Conservation (phyloP, 148 eudicot genomes). For the Talinum fruticosum region DNA sequence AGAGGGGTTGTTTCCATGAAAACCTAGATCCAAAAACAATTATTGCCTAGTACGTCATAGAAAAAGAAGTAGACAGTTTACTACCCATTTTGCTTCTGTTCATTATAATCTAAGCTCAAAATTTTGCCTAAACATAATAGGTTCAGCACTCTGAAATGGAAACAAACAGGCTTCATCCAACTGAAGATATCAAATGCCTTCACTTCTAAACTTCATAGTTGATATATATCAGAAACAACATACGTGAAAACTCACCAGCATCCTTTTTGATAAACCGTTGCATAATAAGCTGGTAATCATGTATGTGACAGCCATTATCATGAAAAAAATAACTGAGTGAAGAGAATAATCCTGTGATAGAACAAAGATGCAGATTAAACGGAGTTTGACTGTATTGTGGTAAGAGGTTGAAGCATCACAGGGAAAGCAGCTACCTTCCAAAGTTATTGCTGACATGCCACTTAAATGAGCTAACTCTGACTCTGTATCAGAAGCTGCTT, state of each 20-base stretch:
- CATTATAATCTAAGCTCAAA: not conserved
- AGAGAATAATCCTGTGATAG: slow-evolving; percentile 66
- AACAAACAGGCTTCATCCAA: not conserved
- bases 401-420: slow-evolving; percentile 5
- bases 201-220: not conserved
- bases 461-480: slow-evolving; percentile 59
- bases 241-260: slow-evolving; percentile 48
- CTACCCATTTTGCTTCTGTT: not conserved
- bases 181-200: slow-evolving; percentile 1
- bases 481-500: slow-evolving; percentile 76
- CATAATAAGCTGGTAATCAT: slow-evolving; percentile 76
- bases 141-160: not conserved
- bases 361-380: slow-evolving; percentile 20
- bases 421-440: slow-evolving; percentile 61
- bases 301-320: slow-evolving; percentile 51
- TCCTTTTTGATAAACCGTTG: slow-evolving; percentile 49
- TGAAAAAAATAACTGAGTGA: slow-evolving; percentile 73
- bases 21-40: not conserved
- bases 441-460: slow-evolving; percentile 55
- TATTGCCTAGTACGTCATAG: not conserved
- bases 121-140: not conserved
- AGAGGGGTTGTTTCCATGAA: not conserved
- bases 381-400: not conserved
- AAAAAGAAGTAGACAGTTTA: not conserved
- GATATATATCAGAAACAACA: not conserved